phyloP scores from a whole-genome alignment of 1,284 basidiomycete species.

The Exobasidium rhododendri region DNA sequence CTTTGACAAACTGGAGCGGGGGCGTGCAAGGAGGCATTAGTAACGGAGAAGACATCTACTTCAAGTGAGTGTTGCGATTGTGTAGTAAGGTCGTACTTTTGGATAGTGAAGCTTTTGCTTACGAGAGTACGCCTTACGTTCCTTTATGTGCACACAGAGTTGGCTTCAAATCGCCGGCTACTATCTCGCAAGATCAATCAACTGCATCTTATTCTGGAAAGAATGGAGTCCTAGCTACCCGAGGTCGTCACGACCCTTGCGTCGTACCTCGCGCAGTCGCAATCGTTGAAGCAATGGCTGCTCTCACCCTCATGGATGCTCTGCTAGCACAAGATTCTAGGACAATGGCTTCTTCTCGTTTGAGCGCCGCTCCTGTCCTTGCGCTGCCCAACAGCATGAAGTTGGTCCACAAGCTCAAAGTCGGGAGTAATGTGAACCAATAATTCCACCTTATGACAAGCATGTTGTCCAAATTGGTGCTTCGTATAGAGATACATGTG shows the following conservation, averaged over 20 bases:
- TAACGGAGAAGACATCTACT: slow-evolving; percentile 97
- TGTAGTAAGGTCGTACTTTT: not conserved
- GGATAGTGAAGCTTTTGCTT: not conserved
- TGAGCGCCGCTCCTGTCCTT: slow-evolving; percentile 26
- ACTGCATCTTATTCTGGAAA: slow-evolving; percentile 93
- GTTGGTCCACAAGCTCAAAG: slow-evolving; percentile 23
- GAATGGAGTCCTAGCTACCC: slow-evolving; percentile 77
- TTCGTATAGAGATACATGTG: not conserved
- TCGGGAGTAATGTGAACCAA: slow-evolving; percentile 1
- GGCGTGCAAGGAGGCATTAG: slow-evolving; percentile 97
- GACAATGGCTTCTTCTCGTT: slow-evolving; percentile 19
- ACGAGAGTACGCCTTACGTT: not conserved
- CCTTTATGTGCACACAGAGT: slow-evolving; percentile 69
- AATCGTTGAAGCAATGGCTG: slow-evolving; percentile 97
- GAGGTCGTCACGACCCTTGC: slow-evolving; percentile 94
- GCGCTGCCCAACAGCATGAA: slow-evolving; percentile 48
- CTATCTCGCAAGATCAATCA: slow-evolving; percentile 85
- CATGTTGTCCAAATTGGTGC: not conserved
- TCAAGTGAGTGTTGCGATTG: slow-evolving; percentile 65
- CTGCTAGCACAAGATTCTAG: slow-evolving; percentile 45
- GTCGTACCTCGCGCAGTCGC: slow-evolving; percentile 93
- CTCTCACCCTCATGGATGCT: slow-evolving; percentile 84
- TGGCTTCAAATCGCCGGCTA: slow-evolving; percentile 97
- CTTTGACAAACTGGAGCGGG: slow-evolving; percentile 90
- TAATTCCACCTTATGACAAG: too few species aligned